phyloP scores from a whole-genome alignment of 306 rosid genomes.

The Rosa persica region DNA sequence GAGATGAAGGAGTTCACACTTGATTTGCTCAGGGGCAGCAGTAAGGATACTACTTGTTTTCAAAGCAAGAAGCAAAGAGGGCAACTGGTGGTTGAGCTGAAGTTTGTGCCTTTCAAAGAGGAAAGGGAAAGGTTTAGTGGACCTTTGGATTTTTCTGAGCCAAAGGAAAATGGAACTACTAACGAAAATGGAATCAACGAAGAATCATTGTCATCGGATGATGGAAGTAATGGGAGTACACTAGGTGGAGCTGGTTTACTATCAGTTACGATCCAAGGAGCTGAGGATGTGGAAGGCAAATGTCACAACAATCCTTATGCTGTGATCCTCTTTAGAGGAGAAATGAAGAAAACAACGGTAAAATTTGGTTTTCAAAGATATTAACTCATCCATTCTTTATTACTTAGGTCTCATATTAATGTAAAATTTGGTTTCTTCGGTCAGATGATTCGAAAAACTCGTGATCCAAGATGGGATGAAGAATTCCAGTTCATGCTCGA shows the following conservation, averaged over 20 bases:
- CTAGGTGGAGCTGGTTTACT: constrained; percentile 76
- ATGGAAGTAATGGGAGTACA: constrained; percentile 25
- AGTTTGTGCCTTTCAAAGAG: constrained; percentile 80
- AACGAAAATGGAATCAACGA: constrained; percentile 40
- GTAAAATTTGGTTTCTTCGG: constrained; percentile 2
- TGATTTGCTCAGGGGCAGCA: constrained; percentile 67
- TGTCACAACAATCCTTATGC: constrained; percentile 85
- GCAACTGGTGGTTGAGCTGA: constrained; percentile 62
- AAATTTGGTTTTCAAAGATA: not conserved
- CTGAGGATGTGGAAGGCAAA: constrained; percentile 81
- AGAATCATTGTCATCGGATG: constrained; percentile 39
- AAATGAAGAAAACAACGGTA: constrained; percentile 77
- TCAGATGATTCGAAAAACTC: constrained; percentile 56
- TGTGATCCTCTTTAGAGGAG: constrained; percentile 62
- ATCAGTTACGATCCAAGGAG: constrained; percentile 64
- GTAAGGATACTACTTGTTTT: constrained; percentile 25
- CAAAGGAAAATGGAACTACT: constrained; percentile 3
- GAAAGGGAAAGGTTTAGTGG: constrained; percentile 51
- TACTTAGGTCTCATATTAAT: not conserved
- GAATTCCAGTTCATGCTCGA: constrained; percentile 86
- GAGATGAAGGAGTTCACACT: constrained; percentile 65
- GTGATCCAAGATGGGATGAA: constrained; percentile 75
- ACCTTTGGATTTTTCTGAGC: not conserved
- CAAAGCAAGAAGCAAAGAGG: constrained; percentile 69
- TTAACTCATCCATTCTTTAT: not conserved